Evolutionary conservation across 805 yeast genomes (phyloP), one percentile per base, ranked within the genome.

Genomic region (Yarrowia phangngaensis): DNA sequence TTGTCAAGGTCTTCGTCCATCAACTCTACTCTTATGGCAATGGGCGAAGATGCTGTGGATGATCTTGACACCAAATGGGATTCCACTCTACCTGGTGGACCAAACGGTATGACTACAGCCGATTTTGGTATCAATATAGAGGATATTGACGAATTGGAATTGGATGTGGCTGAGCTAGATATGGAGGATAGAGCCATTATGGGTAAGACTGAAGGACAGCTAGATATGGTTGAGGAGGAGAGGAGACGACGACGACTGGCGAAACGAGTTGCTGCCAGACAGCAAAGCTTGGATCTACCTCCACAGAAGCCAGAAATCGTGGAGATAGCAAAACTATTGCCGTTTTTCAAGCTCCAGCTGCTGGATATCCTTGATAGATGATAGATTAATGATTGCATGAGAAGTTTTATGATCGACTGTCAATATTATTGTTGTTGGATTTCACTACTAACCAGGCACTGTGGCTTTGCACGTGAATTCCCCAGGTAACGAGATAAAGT

Each of bases 241-340:
- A 1, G 32, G 9, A 6, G 38, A 8, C 17, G 40, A 14, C 24
- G 50, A 7, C 17, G 19, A 30, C 15, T 33, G 14, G 41, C 41
- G 4, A 8, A 19, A 4, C 20, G 19, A 27, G 32, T 33, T 17
- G 50, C 28, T 12, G 22, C 3, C 7, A 33, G 32, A 32, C 31
- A 31, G 31, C 33, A 24, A 20, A 17, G 26, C 3, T 8, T 20
- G 3, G 50, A 45, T 9, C n/a, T 33, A 16, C 43, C 60, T 19
- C 54, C 54, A 3, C 58, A 55, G 17, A 51, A 61, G 22, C 68
- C 68, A 4, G 57, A 51, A 6, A 52, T 62, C 22, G 26, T 19
- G n/a, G 66, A 64, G 49, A 57, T 59, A 2, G 57, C 53, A 7
- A 61, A 64, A 36, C 54, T 64, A 27, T 45, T 57, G 11, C 62